A percentile compares a stretch with the other conserved stretches of the same genome.
Evolutionary conservation across 2,329 filamentous ascomycete species (phyloP).

Genomic region (Cordyceps cateniannulata): DNA sequence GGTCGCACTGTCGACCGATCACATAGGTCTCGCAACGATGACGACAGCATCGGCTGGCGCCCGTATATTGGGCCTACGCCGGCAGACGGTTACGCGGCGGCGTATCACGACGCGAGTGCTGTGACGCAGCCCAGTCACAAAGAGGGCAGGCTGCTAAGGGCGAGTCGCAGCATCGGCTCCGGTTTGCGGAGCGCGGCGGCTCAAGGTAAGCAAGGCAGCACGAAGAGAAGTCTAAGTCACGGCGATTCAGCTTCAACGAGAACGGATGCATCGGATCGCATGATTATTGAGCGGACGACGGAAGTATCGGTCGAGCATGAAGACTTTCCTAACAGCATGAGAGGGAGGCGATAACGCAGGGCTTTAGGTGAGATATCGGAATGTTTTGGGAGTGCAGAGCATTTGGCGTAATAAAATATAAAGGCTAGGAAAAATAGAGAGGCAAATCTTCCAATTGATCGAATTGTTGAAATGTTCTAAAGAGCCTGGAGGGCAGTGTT

Average conservation of each 20-base stretch:
- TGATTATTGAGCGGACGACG: conserved; percentile 8
- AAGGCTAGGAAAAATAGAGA: no score
- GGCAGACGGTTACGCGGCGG: no score
- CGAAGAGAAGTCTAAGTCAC: background rate
- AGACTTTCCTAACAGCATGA: no score
- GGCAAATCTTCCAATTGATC: no score
- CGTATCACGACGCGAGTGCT: background rate
- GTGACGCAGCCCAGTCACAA: background rate
- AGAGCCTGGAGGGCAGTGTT: no score
- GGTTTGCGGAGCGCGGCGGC: background rate
- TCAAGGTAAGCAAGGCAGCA: background rate
- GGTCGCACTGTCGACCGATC: no score
- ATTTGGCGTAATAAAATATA: no score
- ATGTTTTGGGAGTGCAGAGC: no score
- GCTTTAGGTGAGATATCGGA: no score
- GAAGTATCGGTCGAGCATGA: conserved; percentile 4
- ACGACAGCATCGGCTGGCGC: conserved; percentile 10
- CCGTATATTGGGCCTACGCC: background rate
- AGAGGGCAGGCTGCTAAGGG: background rate
- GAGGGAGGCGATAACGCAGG: no score
- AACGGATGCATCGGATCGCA: conserved; percentile 3
- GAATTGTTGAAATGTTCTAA: no score
- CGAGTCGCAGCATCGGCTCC: background rate
- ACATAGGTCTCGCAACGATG: no score
- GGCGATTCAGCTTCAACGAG: background rate